Percentiles rank a stretch among this genome's conserved stretches.
Conservation (phyloP, 139 green algal species). For the Chlamydomonas eustigma region DNA sequence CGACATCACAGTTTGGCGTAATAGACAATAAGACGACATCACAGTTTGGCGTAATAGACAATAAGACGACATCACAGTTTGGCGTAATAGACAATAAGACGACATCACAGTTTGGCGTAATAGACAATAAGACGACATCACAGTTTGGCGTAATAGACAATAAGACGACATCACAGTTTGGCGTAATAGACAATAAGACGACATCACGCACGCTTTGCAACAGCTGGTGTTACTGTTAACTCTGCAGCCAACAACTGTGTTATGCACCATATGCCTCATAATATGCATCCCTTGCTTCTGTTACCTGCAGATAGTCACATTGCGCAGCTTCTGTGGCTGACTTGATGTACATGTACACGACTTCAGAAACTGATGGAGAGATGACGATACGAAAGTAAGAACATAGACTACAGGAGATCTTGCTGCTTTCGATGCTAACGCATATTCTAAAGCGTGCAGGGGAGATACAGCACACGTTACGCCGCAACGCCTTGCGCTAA, state of each 20-base stretch:
- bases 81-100: background rate
- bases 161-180: too few relatives aligned
- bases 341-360: slow-evolving; percentile 15
- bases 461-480: background rate
- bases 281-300: background rate
- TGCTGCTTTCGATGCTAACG: background rate
- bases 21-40: background rate
- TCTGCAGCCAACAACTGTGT: background rate
- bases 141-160: background rate
- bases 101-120: too few relatives aligned
- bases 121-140: background rate
- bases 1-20: too few relatives aligned
- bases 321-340: background rate
- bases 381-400: background rate
- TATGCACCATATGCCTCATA: background rate
- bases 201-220: too few relatives aligned
- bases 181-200: too few relatives aligned
- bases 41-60: background rate
- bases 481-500: too few relatives aligned
- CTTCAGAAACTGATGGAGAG: background rate
- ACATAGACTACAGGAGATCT: background rate
- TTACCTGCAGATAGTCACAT: slow-evolving; percentile 14
- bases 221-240: background rate
- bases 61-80: background rate
- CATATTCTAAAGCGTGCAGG: background rate